Evolutionary conservation across 2,329 filamentous ascomycete genomes (phyloP).

Genomic region (Geosmithia putterillii): DNA sequence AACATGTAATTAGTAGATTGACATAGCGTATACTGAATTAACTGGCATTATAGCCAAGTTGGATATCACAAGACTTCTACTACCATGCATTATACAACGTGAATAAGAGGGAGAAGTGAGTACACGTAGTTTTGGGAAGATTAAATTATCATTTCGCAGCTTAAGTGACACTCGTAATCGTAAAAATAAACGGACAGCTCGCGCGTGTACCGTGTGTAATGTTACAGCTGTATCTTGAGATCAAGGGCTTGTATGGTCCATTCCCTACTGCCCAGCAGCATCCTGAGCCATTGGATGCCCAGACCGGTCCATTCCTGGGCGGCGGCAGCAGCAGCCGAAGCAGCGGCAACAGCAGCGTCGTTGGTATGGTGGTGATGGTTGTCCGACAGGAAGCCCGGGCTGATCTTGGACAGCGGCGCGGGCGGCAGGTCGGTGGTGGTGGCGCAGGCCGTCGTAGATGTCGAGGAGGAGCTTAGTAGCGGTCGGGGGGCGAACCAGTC

Average conservation of each 20-base stretch:
- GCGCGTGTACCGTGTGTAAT: too few species aligned
- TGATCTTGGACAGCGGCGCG: background rate
- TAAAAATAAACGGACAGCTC: too few species aligned
- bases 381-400: conserved; percentile 30
- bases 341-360: conserved; percentile 31
- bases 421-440: background rate
- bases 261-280: conserved; percentile 68
- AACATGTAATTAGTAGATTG: background rate
- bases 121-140: too few species aligned
- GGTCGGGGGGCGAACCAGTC: conserved; percentile 87
- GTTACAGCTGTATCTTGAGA: conserved; percentile 65
- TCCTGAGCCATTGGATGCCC: conserved; percentile 77
- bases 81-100: too few species aligned
- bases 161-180: too few species aligned
- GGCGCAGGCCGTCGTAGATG: background rate
- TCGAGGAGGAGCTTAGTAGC: background rate
- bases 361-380: too few species aligned
- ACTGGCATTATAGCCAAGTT: background rate
- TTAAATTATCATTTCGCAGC: too few species aligned
- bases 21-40: background rate
- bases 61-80: background rate
- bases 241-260: conserved; percentile 90
- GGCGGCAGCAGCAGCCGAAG: background rate
- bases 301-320: conserved; percentile 65
- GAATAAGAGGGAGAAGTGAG: too few species aligned